Evolutionary conservation across 202 grass and related monocot genomes (phyloP), one percentile per base, ranked within the genome.

Genomic region (Cymbopogon flexuosus): DNA sequence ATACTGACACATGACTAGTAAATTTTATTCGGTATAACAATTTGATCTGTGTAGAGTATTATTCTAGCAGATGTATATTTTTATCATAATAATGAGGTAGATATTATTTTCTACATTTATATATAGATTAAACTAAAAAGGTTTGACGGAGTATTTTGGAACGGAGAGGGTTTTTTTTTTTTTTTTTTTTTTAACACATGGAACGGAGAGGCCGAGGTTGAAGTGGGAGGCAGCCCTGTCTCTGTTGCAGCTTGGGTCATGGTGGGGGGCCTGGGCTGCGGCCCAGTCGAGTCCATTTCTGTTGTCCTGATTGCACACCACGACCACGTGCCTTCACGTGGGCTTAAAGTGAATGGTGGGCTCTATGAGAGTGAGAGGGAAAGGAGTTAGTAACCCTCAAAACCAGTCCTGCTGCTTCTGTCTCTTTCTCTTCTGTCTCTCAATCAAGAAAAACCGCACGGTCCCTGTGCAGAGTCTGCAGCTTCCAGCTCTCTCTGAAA

Each of bases 321-420:
- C 5, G n/a, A 64, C 79, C 79, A 80, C 30, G 22, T 43, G 75
- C 39, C 62, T 86, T 92, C 86, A 84, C 62, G 75, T 89, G 89
- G 79, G 79, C 75, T 83, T 67, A 42, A 78, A 47, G 77, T 62
- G 67, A 3, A 30, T 72, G 57, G 86, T 79, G 63, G 59, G 68
- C 52, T 83, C 37, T 36, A 4, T 3, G 77, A 80, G 10, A 80
- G 64, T 4, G 77, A 80, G 37, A 58, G 47, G 22, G 65, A 70
- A 70, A 41, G 33, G 33, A 57, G 47, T 78, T 49, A 46, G 75
- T 22, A 65, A 21, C 21, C 10, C 54, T 59, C 51, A 75, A 13
- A 33, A 42, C 30, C 23, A 29, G 1, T 24, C 27, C 54, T 56
- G 19, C 0, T 22, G 8, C 1, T 58, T 58, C 8, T 57, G 18